Evolutionary conservation across 495 filamentous ascomycete genomes (phyloP).

Genomic region (Cercophora sp.): DNA sequence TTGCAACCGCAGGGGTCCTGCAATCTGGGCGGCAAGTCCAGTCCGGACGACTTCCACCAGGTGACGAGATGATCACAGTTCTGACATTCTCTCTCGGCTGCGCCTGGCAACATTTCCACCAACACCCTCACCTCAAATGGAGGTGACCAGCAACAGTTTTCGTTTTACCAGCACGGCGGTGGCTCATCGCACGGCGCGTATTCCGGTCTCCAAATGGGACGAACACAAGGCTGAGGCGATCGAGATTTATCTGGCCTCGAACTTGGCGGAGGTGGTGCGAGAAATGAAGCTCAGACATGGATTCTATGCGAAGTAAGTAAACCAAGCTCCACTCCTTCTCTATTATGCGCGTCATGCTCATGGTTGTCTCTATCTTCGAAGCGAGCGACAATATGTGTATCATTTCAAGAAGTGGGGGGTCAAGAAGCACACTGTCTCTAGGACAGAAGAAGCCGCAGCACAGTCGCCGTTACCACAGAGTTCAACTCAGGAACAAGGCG

Average conservation of each 20-base stretch:
- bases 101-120: background rate
- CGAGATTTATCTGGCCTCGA: background rate
- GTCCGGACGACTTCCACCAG: too few relatives aligned
- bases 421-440: background rate
- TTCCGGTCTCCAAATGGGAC: background rate
- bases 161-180: background rate
- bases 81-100: background rate
- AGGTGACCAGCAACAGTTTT: background rate
- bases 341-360: background rate
- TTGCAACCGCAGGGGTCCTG: too few relatives aligned
- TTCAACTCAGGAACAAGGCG: too few relatives aligned
- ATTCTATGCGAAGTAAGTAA: background rate
- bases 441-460: background rate
- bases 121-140: background rate
- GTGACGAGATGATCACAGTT: background rate
- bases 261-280: background rate
- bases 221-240: background rate
- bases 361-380: background rate
- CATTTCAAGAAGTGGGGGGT: background rate
- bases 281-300: background rate
- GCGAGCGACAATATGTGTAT: background rate
- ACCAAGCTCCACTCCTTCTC: background rate
- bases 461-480: background rate
- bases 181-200: background rate
- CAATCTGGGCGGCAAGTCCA: too few relatives aligned